phyloP scores from a whole-genome alignment of 805 yeast species.

The Sungouiozyma intestinalis region DNA sequence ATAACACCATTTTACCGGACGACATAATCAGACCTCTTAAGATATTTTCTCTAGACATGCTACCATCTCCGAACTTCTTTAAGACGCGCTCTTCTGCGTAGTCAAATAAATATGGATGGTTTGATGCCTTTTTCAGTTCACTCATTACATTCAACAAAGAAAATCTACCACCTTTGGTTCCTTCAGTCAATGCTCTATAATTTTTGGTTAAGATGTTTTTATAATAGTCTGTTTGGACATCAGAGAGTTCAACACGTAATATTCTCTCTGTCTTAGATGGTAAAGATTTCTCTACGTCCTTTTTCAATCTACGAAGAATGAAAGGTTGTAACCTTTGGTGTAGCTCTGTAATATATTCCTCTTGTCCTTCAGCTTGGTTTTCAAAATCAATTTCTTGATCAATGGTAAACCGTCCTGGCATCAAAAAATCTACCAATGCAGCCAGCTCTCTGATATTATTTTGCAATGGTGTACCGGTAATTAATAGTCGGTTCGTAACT shows the following conservation, averaged over 20 bases:
- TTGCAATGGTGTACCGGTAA: constrained; percentile 97
- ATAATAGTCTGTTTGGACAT: constrained; percentile 89
- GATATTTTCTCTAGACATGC: constrained; percentile 61
- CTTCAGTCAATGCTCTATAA: constrained; percentile 83
- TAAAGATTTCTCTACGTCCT: constrained; percentile 93
- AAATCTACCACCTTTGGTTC: constrained; percentile 65
- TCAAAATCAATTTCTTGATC: constrained; percentile 95
- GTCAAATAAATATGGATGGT: constrained; percentile 93
- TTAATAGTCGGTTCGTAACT: constrained; percentile 73
- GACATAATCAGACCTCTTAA: constrained; percentile 92
- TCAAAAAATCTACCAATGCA: constrained; percentile 85
- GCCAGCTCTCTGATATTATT: constrained; percentile 92
- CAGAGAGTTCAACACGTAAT: constrained; percentile 88
- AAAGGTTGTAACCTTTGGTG: constrained; percentile 84
- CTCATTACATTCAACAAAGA: constrained; percentile 87
- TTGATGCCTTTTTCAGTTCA: constrained; percentile 92
- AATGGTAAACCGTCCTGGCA: constrained; percentile 88
- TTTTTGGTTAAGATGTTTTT: constrained; percentile 88
- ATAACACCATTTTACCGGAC: constrained; percentile 93
- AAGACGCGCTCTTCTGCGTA: constrained; percentile 80
- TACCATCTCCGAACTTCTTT: constrained; percentile 48
- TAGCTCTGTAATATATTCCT: constrained; percentile 73
- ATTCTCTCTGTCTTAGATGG: constrained; percentile 96
- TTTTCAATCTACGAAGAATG: constrained; percentile 84
- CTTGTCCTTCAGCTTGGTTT: constrained; percentile 78